phyloP scores from a whole-genome alignment of 257 asterid genomes.

The Nicotiana undulata region DNA sequence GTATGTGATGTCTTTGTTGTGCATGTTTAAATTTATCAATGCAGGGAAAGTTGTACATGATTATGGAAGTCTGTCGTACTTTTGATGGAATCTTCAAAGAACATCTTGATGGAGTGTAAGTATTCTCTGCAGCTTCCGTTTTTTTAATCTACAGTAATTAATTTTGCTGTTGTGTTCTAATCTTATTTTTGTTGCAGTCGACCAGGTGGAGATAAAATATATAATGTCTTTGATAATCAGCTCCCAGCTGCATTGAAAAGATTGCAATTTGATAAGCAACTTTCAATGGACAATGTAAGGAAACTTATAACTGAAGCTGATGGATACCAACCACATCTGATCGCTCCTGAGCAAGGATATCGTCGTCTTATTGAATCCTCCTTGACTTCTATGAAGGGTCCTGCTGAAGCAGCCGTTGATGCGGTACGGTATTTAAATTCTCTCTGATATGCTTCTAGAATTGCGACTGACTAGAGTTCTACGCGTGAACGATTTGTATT shows the following conservation, averaged over 20 bases:
- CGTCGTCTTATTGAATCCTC: constrained; percentile 97
- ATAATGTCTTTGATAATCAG: constrained; percentile 84
- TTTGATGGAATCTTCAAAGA: constrained; percentile 95
- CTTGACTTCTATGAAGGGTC: constrained; percentile 81
- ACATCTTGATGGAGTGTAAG: constrained; percentile 96
- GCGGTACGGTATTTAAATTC: constrained; percentile 42
- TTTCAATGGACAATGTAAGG: constrained; percentile 97
- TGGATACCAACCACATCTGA: constrained; percentile 98
- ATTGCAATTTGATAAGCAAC: constrained; percentile 93
- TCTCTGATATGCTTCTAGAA: not conserved
- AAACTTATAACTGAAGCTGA: constrained; percentile 96
- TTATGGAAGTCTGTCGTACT: constrained; percentile 88
- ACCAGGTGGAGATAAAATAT: constrained; percentile 96
- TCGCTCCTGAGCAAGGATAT: constrained; percentile 99
- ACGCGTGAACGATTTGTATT: not conserved
- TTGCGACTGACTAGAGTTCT: not conserved
- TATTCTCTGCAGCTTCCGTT: not conserved
- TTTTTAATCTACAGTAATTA: not conserved
- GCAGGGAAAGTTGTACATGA: constrained; percentile 98
- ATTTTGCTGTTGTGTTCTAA: constrained; percentile 5
- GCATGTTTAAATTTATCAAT: constrained; percentile 15
- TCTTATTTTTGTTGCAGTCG: constrained; percentile 54
- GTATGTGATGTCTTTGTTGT: not conserved
- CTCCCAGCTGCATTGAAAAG: constrained; percentile 97
- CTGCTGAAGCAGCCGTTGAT: constrained; percentile 96